Evolutionary conservation across 768 basidiomycete species (phyloP), one percentile per base, ranked within the genome.

Genomic region (Kwoniella dendrophila): DNA sequence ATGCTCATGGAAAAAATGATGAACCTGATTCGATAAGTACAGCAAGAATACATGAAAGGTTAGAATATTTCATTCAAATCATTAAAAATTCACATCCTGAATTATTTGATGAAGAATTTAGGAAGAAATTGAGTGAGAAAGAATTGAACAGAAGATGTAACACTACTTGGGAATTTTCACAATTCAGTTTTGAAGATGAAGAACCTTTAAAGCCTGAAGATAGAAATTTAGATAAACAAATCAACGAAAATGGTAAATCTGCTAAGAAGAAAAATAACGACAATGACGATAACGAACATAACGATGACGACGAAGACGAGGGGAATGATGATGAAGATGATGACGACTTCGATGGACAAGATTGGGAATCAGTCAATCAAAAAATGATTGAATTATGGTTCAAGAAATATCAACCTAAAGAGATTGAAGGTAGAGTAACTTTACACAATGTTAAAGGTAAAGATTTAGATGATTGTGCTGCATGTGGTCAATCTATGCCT

Each of bases 371-470:
- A 38, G 36, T 38, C 36, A 38, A 38, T 38, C 36, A 38, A 18
- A 38, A 38, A 18, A 18, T 38, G 18, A 38, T 8, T 8, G 36
- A 38, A 38, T 18, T 38, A 8, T 38, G 36, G 36, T 38, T 8
- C 18, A 38, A 38, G 36, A 40, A 70, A 73, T 62, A 68, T 72
- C 33, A 75, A 73, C 32, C 75, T 76, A 20, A 75, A 75, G 3
- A 56, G 58, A 40, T 53, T 71, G 5, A 68, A 68, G 41, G 12
- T 61, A 2, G 75, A 78, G 57, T 29, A 69, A 70, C 16, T 76
- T 74, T 60, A 66, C 71, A n/a, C 75, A 78, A 50, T 78, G 77
- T 65, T 78, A 67, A 61, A 71, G 67, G 56, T 76, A 75, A 75
- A 76, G 44, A 57, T 74, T 71, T 27, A 30, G 59, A 29, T 12